phyloP scores from a whole-genome alignment of 305 asterid genomes.

The Vinca major region DNA sequence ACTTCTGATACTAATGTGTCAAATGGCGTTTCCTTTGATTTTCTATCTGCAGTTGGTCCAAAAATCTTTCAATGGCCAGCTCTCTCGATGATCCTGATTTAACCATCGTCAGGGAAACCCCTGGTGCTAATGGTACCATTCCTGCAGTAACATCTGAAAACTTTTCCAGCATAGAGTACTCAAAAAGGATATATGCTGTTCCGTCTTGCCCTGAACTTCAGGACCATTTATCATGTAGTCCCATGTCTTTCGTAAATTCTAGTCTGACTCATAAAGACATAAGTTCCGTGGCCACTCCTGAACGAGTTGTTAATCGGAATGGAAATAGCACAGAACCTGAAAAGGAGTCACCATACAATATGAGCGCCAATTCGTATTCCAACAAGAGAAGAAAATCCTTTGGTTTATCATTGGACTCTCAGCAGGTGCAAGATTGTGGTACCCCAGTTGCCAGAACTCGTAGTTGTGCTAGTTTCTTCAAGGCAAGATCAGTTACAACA shows the following conservation, averaged over 20 bases:
- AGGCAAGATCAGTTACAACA: conserved; percentile 37
- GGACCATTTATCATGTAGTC: conserved; percentile 31
- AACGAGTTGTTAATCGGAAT: conserved; percentile 29
- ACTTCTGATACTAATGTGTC: background rate
- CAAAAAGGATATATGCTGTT: conserved; percentile 28
- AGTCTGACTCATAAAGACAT: conserved; percentile 29
- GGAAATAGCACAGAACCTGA: conserved; percentile 28
- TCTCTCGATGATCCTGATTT: conserved; percentile 42
- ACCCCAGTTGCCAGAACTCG: conserved; percentile 29
- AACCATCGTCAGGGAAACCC: conserved; percentile 62
- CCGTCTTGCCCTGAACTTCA: conserved; percentile 23
- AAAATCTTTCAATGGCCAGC: conserved; percentile 23
- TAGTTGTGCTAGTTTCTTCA: conserved; percentile 34
- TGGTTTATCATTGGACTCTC: conserved; percentile 32
- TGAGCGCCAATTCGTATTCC: conserved; percentile 58
- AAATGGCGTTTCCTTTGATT: background rate
- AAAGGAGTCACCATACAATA: conserved; percentile 41
- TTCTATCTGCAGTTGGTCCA: conserved; percentile 39
- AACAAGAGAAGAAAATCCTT: conserved; percentile 56
- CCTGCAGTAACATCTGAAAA: conserved; percentile 30
- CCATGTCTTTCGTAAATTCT: conserved; percentile 24
- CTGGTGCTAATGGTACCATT: conserved; percentile 24
- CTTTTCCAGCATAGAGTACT: conserved; percentile 29
- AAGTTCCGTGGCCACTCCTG: conserved; percentile 41
- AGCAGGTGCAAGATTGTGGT: conserved; percentile 29